Base-by-base conservation (phyloP, 306 rosid genomes). In the Ceratonia siliqua region DNA sequence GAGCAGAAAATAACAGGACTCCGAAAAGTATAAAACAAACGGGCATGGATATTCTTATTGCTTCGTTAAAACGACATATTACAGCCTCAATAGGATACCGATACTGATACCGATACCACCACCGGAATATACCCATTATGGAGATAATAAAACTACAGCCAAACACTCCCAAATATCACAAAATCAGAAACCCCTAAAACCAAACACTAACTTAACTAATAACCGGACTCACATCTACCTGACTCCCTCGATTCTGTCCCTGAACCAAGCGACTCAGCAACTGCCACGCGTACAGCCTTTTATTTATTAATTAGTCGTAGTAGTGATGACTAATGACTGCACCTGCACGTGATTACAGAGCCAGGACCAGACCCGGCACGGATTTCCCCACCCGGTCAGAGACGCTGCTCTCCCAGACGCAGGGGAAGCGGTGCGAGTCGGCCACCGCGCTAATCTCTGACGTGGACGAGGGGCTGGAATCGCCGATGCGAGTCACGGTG, bases 321-420 rank as follows among this genome's bases (percentile, higher is more conserved):
- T n/a, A n/a, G n/a, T n/a, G n/a, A n/a, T n/a, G n/a, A n/a, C 5
- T 39, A 46, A 13, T 18, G 59, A 20, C 75, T 82, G 76, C 70
- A 25, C n/a, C n/a, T n/a, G 72, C 82, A 81, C 79, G 53, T 9
- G 74, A 79, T 70, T 82, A 91, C 32, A 94, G 84, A 1, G 99
- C 96, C 33, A 94, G 92, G 41, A 94, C 97, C 28, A 94, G 84
- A 41, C 99, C 97, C 38, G 99, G 99, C 0, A 94, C 89, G n/a
- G 99, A 89, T 79, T 94, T 88, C 0, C 97, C 96, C 73, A 85
- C 87, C 81, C 42, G 89, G 36, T 69, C 6, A 50, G 99, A 90
- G 62, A 89, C 78, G 65, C 78, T 93, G 73, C 99, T 94, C 73
- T 94, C 95, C 99, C 99, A 94, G 5, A 93, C 86, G 46, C 89